Percentiles rank a stretch among this genome's conserved stretches.
phyloP scores from a whole-genome alignment of 2,329 filamentous ascomycete genomes.

The Tolypocladium inflatum region DNA sequence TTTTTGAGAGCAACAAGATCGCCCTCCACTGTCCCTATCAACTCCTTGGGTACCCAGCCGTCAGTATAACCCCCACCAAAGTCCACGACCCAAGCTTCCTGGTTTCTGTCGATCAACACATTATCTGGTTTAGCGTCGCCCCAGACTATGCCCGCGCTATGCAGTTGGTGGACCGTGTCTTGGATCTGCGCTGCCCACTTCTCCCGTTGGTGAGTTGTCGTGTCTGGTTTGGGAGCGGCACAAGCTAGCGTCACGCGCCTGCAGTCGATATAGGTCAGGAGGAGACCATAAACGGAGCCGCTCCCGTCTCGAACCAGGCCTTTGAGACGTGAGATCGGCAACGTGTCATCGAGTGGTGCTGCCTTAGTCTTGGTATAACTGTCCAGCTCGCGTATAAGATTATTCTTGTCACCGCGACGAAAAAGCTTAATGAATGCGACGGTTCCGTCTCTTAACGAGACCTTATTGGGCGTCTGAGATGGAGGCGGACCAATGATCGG shows the following conservation, averaged over 20 bases:
- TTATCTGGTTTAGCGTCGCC: conserved; percentile 16
- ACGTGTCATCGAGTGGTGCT: background rate
- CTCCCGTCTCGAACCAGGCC: conserved; percentile 4
- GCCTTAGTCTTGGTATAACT: conserved; percentile 6
- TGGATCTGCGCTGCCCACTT: conserved; percentile 7
- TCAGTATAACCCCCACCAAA: conserved; percentile 14
- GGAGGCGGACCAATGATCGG: background rate
- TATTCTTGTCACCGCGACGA: background rate
- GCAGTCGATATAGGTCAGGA: conserved; percentile 7
- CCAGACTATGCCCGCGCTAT: conserved; percentile 3
- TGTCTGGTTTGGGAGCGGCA: background rate
- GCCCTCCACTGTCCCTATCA: conserved; percentile 3
- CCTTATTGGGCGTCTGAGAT: background rate
- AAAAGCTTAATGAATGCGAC: conserved; percentile 3
- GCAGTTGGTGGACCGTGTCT: conserved; percentile 7
- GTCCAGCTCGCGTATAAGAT: conserved; percentile 2
- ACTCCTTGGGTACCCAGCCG: conserved; percentile 3
- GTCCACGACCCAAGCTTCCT: conserved; percentile 17
- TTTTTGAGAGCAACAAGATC: conserved; percentile 5
- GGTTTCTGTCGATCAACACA: conserved; percentile 15
- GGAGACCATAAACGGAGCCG: conserved; percentile 2
- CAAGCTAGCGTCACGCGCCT: background rate
- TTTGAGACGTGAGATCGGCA: conserved; percentile 5
- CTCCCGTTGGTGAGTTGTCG: background rate
- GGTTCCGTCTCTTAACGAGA: background rate